phyloP scores from a whole-genome alignment of 1,284 basidiomycete species.

The Violaceomyces palustris region DNA sequence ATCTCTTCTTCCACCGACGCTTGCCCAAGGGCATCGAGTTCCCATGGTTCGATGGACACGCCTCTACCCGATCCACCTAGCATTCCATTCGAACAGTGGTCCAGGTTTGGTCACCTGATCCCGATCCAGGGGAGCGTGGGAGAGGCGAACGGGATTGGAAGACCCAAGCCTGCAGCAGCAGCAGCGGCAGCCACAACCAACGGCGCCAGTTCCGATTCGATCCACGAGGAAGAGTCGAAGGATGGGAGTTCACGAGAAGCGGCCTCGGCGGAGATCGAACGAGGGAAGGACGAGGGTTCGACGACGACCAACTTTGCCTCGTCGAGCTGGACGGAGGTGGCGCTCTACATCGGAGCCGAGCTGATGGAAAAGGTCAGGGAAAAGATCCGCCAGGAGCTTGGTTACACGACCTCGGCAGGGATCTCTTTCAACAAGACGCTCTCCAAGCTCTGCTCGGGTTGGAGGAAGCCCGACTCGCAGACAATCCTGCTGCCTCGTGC shows the following conservation, averaged over 20 bases:
- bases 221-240: too few species aligned
- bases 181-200: neutral
- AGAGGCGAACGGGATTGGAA: slow-evolving; percentile 37
- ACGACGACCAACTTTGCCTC: too few species aligned
- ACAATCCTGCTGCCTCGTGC: slow-evolving; percentile 39
- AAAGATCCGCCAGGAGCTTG: slow-evolving; percentile 68
- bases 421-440: slow-evolving; percentile 90
- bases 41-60: too few species aligned
- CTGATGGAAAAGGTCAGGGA: slow-evolving; percentile 72
- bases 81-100: slow-evolving; percentile 62
- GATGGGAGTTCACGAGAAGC: too few species aligned
- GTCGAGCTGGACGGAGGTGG: slow-evolving; percentile 88
- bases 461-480: slow-evolving; percentile 45
- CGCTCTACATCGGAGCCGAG: slow-evolving; percentile 80
- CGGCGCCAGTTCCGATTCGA: too few species aligned
- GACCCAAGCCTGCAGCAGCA: slow-evolving; percentile 11
- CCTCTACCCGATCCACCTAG: slow-evolving; percentile 71
- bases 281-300: too few species aligned
- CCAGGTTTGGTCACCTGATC: slow-evolving; percentile 65
- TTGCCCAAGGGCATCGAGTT: slow-evolving; percentile 61
- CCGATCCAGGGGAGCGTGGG: slow-evolving; percentile 59
- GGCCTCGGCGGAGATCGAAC: too few species aligned
- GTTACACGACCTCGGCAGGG: slow-evolving; percentile 94
- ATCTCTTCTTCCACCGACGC: neutral
- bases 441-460: slow-evolving; percentile 66